Evolutionary conservation across 345 rosid genomes (phyloP), one percentile per base, ranked within the genome.

Genomic region (Aquilaria malaccensis): DNA sequence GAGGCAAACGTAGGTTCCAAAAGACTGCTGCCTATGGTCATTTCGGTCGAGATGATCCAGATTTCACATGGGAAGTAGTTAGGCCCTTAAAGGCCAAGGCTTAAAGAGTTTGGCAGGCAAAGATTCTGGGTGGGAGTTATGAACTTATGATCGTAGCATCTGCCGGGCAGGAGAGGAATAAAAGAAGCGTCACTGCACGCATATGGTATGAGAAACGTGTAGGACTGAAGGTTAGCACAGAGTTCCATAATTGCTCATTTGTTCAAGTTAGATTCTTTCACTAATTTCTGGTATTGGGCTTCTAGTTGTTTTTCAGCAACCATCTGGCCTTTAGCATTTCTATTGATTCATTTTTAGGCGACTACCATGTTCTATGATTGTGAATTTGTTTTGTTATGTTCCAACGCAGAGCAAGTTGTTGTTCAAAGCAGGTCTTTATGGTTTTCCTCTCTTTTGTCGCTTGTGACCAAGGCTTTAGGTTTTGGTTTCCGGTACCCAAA

Each of bases 1-100:
- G 91, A 68, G 87, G 84, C 71, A 85, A 83, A 33, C 81, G 72
- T 71, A 81, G 91, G 81, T 84, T 70, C 77, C 95, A 83, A 72
- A 87, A 87, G 69, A 82, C 88, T 2, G 88, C 90, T 22, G 90
- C 88, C 4, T 87, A 85, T 62, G 88, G 87, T 30, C 86, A 82
- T 70, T 87, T 87, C 10, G 88, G 91, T 1, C 88, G 91, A 48
- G 86, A 85, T 2, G 95, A 83, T 58, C 75, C 87, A 30, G 88
- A 87, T 74, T 85, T 87, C 76, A 81, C 88, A 41, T 82, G 91
- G 90, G 95, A 84, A 72, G 77, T 82, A 33, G 71, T 87, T 47
- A 87, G 82, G 83, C 82, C 72, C n/a, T 83, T 83, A 60, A 74
- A 82, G 78, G 86, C 84, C 41, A 85, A 83, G 70, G 88, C 85